Evolutionary conservation across 352 stramenopile genomes (phyloP).

Genomic region (Globisporangium takayamanum): DNA sequence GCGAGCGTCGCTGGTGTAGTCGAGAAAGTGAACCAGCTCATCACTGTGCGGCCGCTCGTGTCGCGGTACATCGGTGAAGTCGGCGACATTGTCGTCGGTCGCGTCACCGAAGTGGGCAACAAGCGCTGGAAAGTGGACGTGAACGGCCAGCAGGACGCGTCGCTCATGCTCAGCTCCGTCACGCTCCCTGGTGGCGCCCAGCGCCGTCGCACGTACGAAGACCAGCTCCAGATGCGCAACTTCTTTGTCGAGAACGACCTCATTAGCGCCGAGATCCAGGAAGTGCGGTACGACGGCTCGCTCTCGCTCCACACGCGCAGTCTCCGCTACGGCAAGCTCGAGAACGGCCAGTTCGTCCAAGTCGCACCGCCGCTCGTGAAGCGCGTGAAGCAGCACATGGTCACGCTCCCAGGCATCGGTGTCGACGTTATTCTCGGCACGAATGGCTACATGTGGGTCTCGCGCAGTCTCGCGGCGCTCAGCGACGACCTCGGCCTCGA

Average conservation of each 20-base stretch:
- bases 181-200: conserved; percentile 94
- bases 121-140: conserved; percentile 96
- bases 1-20: conserved; percentile 92
- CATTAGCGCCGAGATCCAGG: conserved; percentile 89
- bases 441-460: conserved; percentile 96
- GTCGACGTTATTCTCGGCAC: conserved; percentile 92
- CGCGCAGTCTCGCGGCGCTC: conserved; percentile 68
- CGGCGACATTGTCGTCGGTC: conserved; percentile 96
- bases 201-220: conserved; percentile 94
- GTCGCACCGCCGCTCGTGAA: conserved; percentile 90
- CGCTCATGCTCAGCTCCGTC: conserved; percentile 92
- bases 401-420: conserved; percentile 65
- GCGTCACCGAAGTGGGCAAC: conserved; percentile 89
- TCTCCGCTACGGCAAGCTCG: conserved; percentile 92
- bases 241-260: conserved; percentile 96
- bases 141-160: conserved; percentile 74
- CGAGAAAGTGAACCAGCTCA: conserved; percentile 95
- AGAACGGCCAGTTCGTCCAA: conserved; percentile 91
- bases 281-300: conserved; percentile 89
- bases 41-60: conserved; percentile 89
- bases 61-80: conserved; percentile 93
- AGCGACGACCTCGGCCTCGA: conserved; percentile 26
- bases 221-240: conserved; percentile 95
- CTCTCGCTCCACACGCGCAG: conserved; percentile 92
- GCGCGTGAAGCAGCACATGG: conserved; percentile 93